These are phyloP conservation scores for Helminthosporium solani DNA, from an alignment of 2,329 filamentous ascomycete species.

Conservation along the genomic window DNA sequence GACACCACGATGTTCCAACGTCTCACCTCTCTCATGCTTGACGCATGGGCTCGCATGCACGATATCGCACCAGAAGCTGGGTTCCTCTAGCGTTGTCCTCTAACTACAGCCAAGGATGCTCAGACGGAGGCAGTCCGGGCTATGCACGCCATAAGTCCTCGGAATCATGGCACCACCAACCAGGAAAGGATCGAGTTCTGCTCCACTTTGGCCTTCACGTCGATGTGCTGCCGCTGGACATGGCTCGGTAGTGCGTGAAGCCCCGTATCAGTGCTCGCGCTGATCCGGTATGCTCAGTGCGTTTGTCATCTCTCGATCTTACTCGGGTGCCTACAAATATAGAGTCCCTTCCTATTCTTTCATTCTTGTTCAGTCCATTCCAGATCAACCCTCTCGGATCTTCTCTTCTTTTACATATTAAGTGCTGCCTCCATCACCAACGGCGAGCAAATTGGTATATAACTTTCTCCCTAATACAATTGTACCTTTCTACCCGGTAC, in stretches of 20 bases:
- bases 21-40: slow-evolving; percentile 44
- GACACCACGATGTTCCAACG: slow-evolving; percentile 28
- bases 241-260: slow-evolving; percentile 41
- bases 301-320: slow-evolving; percentile 41
- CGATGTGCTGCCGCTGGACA: slow-evolving; percentile 44
- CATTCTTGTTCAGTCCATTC: slow-evolving; percentile 20
- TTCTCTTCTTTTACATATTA: slow-evolving; percentile 14
- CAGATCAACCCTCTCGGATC: slow-evolving; percentile 29
- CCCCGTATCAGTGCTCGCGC: slow-evolving; percentile 41
- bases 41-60: slow-evolving; percentile 29
- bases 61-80: slow-evolving; percentile 35
- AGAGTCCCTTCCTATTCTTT: slow-evolving; percentile 30
- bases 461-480: background rate
- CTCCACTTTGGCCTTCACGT: slow-evolving; percentile 43
- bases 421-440: slow-evolving; percentile 9
- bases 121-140: slow-evolving; percentile 36
- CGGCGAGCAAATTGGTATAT: background rate
- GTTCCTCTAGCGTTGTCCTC: slow-evolving; percentile 35
- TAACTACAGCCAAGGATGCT: slow-evolving; percentile 43
- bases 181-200: slow-evolving; percentile 35
- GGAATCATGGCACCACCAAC: slow-evolving; percentile 37
- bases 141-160: slow-evolving; percentile 40
- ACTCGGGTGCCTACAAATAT: slow-evolving; percentile 40
- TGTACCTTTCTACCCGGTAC: background rate
- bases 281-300: slow-evolving; percentile 38